These are phyloP conservation scores for Leccinum variicolor DNA, from an alignment of 768 basidiomycete species.

Conservation along the genomic window DNA sequence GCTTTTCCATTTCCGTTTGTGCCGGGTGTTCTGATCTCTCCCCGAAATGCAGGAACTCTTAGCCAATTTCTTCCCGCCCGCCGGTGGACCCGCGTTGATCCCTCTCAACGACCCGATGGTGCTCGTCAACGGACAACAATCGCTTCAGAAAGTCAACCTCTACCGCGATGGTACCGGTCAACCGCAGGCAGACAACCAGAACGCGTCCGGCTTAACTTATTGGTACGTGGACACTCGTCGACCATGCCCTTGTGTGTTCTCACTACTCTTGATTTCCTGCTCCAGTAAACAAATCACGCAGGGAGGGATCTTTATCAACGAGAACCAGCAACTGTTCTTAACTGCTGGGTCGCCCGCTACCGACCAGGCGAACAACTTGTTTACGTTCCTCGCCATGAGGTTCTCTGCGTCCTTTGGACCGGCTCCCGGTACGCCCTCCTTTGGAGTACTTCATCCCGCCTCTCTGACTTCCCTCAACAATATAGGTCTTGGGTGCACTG, in stretches of 20 bases:
- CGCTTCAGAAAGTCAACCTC: slow-evolving; percentile 26
- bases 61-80: slow-evolving; percentile 24
- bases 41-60: slow-evolving; percentile 18
- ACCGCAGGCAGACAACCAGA: slow-evolving; percentile 19
- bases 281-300: slow-evolving; percentile 22
- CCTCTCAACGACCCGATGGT: slow-evolving; percentile 28
- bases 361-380: slow-evolving; percentile 18
- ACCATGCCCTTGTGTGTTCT: background rate
- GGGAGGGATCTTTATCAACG: slow-evolving; percentile 21
- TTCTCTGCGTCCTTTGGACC: slow-evolving; percentile 25
- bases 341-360: slow-evolving; percentile 21
- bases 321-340: slow-evolving; percentile 20
- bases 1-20: background rate
- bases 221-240: slow-evolving; percentile 11
- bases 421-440: slow-evolving; percentile 16
- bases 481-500: slow-evolving; percentile 22
- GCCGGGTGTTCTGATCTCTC: background rate
- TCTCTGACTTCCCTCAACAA: background rate
- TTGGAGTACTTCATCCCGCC: background rate
- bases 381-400: slow-evolving; percentile 30
- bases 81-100: slow-evolving; percentile 21
- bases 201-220: slow-evolving; percentile 21
- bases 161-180: slow-evolving; percentile 28
- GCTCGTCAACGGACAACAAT: slow-evolving; percentile 21
- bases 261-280: background rate